Conservation (phyloP, 306 rosid genomes). For the Pyrus betulifolia region DNA sequence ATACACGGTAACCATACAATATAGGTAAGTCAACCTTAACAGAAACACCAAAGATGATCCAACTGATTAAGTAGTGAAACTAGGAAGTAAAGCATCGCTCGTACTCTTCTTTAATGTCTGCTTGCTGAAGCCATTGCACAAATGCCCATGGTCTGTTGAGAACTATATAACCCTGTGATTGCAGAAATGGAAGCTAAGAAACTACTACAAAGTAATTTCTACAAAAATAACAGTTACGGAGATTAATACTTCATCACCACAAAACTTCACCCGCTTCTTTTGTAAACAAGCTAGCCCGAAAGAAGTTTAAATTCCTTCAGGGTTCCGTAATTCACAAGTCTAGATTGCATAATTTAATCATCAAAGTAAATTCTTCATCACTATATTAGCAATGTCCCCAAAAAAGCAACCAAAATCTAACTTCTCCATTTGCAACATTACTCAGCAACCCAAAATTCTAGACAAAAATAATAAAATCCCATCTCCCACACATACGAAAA, state of each 20-base stretch:
- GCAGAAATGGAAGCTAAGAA: background rate
- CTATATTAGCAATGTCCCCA: background rate
- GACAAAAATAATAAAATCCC: background rate
- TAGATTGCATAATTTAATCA: background rate
- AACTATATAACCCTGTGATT: conserved; percentile 88
- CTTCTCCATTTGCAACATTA: background rate
- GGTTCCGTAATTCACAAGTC: background rate
- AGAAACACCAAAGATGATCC: background rate
- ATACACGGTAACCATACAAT: conserved; percentile 1
- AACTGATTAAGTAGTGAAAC: conserved; percentile 3
- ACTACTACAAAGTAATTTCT: conserved; percentile 4
- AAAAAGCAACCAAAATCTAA: background rate
- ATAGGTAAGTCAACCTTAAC: background rate
- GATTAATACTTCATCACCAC: background rate
- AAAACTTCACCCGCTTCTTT: background rate
- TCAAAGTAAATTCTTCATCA: background rate
- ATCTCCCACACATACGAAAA: background rate
- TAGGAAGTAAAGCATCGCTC: conserved; percentile 16
- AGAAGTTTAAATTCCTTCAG: background rate
- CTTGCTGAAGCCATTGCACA: conserved; percentile 94
- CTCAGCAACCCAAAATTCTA: background rate
- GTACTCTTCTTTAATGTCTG: conserved; percentile 94
- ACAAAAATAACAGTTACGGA: background rate
- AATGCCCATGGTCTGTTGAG: conserved; percentile 99
- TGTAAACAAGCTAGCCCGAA: background rate